These are phyloP conservation scores for Paraphaeosphaeria sporulosa DNA, from an alignment of 2,329 filamentous ascomycete genomes.

Conservation along the genomic window DNA sequence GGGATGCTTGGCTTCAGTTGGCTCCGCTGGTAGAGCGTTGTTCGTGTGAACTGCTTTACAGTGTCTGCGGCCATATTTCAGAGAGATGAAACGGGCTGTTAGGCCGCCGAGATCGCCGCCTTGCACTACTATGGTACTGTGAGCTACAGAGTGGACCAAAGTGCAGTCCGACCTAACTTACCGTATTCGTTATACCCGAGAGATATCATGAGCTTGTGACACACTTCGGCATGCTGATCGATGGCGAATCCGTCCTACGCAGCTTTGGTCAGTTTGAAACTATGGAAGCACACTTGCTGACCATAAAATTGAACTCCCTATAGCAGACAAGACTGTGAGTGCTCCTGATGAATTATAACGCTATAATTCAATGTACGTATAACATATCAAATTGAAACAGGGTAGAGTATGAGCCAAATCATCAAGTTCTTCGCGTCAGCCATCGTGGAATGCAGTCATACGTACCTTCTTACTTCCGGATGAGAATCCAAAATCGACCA, in stretches of 20 bases:
- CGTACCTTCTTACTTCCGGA: conserved; percentile 8
- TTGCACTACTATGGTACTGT: conserved; percentile 57
- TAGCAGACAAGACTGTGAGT: too few relatives aligned
- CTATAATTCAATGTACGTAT: too few relatives aligned
- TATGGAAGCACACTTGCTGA: too few relatives aligned
- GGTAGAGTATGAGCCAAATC: too few relatives aligned
- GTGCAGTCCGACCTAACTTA: background rate
- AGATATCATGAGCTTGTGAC: conserved; percentile 72
- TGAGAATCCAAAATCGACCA: conserved; percentile 60
- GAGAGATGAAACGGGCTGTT: conserved; percentile 10
- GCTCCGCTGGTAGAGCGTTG: conserved; percentile 12
- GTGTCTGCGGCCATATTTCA: conserved; percentile 11
- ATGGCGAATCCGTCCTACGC: conserved; percentile 62
- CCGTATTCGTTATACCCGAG: conserved; percentile 68
- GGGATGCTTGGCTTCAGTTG: conserved; percentile 5
- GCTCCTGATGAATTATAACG: too few relatives aligned
- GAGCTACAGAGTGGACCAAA: conserved; percentile 60
- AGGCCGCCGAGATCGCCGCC: conserved; percentile 22
- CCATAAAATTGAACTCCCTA: too few relatives aligned
- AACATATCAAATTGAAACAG: too few relatives aligned
- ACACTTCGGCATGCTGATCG: conserved; percentile 69
- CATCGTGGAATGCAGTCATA: too few relatives aligned
- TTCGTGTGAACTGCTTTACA: conserved; percentile 15
- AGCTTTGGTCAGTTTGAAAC: conserved; percentile 31
- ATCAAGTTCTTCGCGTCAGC: too few relatives aligned